Conservation (phyloP, 192 early-diverging fungal species). For the Thamnidium elegans region DNA sequence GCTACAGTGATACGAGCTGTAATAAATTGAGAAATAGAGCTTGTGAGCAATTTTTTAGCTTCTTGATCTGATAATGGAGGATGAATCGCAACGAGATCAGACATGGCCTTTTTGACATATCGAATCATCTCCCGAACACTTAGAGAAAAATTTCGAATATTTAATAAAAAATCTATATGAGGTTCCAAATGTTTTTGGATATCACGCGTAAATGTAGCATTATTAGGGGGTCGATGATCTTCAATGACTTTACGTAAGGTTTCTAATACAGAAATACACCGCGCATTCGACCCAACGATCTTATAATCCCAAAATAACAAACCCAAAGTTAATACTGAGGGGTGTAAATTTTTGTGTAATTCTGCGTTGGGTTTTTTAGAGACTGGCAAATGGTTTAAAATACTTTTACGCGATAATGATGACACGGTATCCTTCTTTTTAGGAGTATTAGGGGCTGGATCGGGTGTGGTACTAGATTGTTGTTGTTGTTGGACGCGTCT, state of each 20-base stretch:
- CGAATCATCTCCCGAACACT: conserved; percentile 94
- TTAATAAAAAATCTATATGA: conserved; percentile 87
- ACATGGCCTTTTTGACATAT: conserved; percentile 84
- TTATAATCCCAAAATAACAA: conserved; percentile 83
- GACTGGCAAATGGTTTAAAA: conserved; percentile 57
- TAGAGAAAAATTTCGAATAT: conserved; percentile 82
- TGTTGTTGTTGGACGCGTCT: background rate
- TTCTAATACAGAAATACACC: conserved; percentile 83
- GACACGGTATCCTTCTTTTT: no score
- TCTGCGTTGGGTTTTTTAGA: conserved; percentile 43
- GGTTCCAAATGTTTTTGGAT: conserved; percentile 79
- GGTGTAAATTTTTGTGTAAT: conserved; percentile 72
- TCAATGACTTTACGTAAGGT: conserved; percentile 87
- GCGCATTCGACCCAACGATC: conserved; percentile 88
- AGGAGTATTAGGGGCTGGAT: no score
- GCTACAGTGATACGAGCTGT: conserved; percentile 86
- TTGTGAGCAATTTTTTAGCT: conserved; percentile 66
- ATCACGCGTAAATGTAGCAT: conserved; percentile 74
- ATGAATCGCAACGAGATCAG: conserved; percentile 72
- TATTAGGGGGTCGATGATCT: conserved; percentile 87
- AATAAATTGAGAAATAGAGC: conserved; percentile 86
- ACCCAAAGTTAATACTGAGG: conserved; percentile 81
- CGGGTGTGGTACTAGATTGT: background rate
- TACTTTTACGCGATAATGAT: background rate
- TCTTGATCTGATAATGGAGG: conserved; percentile 82